Conservation (phyloP, 2,329 filamentous ascomycete genomes). For the Beauveria pseudobassiana region DNA sequence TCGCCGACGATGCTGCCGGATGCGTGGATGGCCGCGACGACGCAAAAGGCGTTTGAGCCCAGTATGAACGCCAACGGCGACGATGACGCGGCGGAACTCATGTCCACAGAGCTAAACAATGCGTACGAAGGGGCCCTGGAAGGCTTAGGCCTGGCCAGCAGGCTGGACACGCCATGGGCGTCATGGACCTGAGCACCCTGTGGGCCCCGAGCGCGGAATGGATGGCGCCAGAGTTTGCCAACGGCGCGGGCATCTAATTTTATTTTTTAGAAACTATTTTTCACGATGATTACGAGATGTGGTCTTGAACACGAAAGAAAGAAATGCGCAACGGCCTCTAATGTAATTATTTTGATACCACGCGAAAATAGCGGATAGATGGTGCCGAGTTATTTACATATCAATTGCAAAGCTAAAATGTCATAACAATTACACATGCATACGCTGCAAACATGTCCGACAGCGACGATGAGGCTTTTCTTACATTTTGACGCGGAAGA, state of each 20-base stretch:
- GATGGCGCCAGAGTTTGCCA: slow-evolving; percentile 26
- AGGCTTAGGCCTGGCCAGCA: slow-evolving; percentile 37
- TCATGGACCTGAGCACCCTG: slow-evolving; percentile 25
- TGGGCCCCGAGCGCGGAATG: slow-evolving; percentile 28
- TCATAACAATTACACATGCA: not conserved
- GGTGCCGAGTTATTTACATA: not conserved
- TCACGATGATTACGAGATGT: not conserved
- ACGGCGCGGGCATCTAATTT: slow-evolving; percentile 23
- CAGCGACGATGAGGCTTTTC: not conserved
- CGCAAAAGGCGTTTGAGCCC: not conserved
- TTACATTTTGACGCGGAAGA: slow-evolving; percentile 54
- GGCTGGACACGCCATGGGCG: slow-evolving; percentile 34
- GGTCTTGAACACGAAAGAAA: not conserved
- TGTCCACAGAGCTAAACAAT: slow-evolving; percentile 35
- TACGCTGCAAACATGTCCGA: not conserved
- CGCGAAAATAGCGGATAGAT: not conserved
- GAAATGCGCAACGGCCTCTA: not conserved
- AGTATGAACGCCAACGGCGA: slow-evolving; percentile 14
- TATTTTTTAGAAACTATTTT: not conserved
- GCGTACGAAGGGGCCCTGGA: slow-evolving; percentile 43
- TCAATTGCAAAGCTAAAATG: not conserved
- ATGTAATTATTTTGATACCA: not conserved
- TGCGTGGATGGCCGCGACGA: slow-evolving; percentile 7
- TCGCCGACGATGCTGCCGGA: slow-evolving; percentile 13
- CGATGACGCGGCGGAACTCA: not conserved